Evolutionary conservation across 495 filamentous ascomycete genomes (phyloP).

Genomic region (Neurospora sp.): DNA sequence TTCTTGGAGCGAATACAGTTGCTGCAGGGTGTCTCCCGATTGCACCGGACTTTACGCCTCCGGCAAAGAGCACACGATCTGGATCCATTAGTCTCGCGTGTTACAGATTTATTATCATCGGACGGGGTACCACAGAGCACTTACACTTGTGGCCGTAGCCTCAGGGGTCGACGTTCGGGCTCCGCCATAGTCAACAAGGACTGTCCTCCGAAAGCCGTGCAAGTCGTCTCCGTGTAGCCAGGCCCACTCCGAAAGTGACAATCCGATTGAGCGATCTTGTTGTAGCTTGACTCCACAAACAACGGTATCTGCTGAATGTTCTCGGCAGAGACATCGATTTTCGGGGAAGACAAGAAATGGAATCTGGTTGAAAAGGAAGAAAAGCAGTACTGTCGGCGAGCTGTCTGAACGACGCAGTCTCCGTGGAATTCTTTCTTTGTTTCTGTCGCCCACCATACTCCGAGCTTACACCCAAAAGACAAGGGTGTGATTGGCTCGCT

Average conservation of each 20-base stretch:
- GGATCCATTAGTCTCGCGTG: not conserved
- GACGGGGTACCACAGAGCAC: not conserved
- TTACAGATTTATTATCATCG: not conserved
- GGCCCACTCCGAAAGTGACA: not conserved
- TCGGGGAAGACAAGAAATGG: not conserved
- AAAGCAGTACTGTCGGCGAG: not conserved
- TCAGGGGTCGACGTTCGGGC: not conserved
- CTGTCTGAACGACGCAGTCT: not conserved
- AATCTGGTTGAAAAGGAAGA: not conserved
- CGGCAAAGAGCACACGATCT: conserved; percentile 26
- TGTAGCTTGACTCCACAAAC: not conserved
- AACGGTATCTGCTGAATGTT: not conserved
- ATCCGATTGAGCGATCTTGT: not conserved
- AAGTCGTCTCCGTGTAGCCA: not conserved
- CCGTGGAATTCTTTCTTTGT: not conserved
- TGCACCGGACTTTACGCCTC: conserved; percentile 26
- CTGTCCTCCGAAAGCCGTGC: not conserved
- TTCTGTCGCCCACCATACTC: not conserved
- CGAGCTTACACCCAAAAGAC: not conserved
- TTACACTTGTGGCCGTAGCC: not conserved
- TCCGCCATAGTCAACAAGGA: not conserved
- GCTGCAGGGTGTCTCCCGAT: conserved; percentile 28
- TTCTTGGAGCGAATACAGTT: conserved; percentile 40
- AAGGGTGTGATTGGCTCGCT: not conserved
- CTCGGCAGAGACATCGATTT: not conserved